Base-by-base conservation (phyloP, 495 filamentous ascomycete species). In the Hypoxylon intermedium region DNA sequence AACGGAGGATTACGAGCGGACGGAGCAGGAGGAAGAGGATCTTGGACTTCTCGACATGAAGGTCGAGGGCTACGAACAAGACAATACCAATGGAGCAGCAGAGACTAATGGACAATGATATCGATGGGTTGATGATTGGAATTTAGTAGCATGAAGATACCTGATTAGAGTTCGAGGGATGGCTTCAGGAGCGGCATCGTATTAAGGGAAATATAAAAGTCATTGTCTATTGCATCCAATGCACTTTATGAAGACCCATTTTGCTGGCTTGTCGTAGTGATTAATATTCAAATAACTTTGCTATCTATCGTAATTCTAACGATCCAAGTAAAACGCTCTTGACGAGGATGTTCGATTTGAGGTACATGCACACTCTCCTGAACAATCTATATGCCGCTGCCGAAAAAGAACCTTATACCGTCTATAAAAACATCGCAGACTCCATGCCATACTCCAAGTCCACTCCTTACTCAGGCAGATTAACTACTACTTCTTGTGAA, bases 1-100 rank as follows among this genome's bases (percentile, higher is more conserved):
- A 15, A 81, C 83, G 2, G 92, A 91, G 72, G 92, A 96, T 30
- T 97, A 98, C 69, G 85, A 88, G 41, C 82, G 94, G 57, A 95
- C 92, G 0, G 85, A 86, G 0, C 87, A 96, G 72, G 95, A 98
- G 71, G 87, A 94, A 71, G 95, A 98, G 62, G 88, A 96, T 28
- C 77, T 98, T 16, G 94, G 94, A 0, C 75, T 98, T 61, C 83
- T 73, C 34, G 93, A 98, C 67, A 98, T 98, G 86, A 95, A 92
- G 80, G 88, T 87, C 0, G 91, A 97, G 69, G 86, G 85, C 0
- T 97, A 97, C 75, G 91, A 88, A 68, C 77, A 83, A 38, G 83
- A 75, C 26, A 55, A 48, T 12, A 49, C 63, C 9, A 68, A 58
- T 24, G 60, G 54, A 34, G 41, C 20, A 3, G 34, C 61, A 1